Conservation (phyloP, 2,329 filamentous ascomycete species). For the Aureobasidium uvarum region DNA sequence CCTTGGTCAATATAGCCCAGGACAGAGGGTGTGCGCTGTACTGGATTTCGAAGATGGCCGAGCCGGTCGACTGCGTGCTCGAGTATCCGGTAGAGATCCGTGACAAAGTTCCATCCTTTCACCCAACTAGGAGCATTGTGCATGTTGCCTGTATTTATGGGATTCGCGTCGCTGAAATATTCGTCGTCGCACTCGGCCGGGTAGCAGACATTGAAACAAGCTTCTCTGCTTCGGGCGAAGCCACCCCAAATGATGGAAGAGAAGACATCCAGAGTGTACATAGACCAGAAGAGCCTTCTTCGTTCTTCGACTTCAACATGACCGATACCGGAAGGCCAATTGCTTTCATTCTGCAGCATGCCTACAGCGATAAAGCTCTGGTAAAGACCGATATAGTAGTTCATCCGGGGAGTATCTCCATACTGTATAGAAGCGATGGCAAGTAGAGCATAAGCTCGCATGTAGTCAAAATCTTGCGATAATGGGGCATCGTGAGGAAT, state of each 20-base stretch:
- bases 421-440: slow-evolving; percentile 54
- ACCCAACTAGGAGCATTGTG: slow-evolving; percentile 45
- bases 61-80: slow-evolving; percentile 43
- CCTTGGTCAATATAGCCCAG: not conserved
- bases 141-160: slow-evolving; percentile 28
- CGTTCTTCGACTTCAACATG: slow-evolving; percentile 50
- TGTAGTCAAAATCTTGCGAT: slow-evolving; percentile 42
- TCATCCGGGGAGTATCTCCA: slow-evolving; percentile 51
- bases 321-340: slow-evolving; percentile 50
- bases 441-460: slow-evolving; percentile 51
- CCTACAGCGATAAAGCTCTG: slow-evolving; percentile 51
- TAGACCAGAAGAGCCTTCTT: slow-evolving; percentile 54
- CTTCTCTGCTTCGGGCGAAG: slow-evolving; percentile 46
- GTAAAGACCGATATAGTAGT: slow-evolving; percentile 53
- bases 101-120: slow-evolving; percentile 57
- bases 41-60: slow-evolving; percentile 29
- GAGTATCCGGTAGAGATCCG: slow-evolving; percentile 55
- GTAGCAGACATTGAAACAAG: slow-evolving; percentile 48
- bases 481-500: slow-evolving; percentile 42
- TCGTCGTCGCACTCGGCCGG: slow-evolving; percentile 50
- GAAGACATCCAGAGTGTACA: slow-evolving; percentile 57
- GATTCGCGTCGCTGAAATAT: slow-evolving; percentile 36
- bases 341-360: slow-evolving; percentile 52
- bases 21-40: slow-evolving; percentile 24
- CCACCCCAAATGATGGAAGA: slow-evolving; percentile 53